A percentile compares a stretch with the other conserved stretches of the same genome.
Conservation (phyloP, 1,284 basidiomycete genomes). For the Afroboletus lepidellus region DNA sequence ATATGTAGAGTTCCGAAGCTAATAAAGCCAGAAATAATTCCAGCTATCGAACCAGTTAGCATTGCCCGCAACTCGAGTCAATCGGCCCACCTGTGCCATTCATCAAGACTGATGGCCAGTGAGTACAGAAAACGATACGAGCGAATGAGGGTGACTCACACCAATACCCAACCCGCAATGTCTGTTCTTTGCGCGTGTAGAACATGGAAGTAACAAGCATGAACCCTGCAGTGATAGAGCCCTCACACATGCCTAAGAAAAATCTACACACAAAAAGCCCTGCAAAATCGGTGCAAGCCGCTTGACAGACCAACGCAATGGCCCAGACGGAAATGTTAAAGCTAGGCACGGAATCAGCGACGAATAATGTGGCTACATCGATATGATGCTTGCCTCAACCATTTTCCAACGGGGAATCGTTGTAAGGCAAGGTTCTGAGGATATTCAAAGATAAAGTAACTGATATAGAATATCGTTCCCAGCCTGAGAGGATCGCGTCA, state of each 20-base stretch:
- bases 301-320: slow-evolving; percentile 59
- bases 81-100: slow-evolving; percentile 46
- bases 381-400: slow-evolving; percentile 58
- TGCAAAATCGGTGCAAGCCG: slow-evolving; percentile 70
- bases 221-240: slow-evolving; percentile 75
- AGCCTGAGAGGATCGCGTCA: slow-evolving; percentile 44
- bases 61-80: background rate
- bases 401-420: slow-evolving; percentile 72
- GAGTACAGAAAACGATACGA: background rate
- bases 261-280: slow-evolving; percentile 65
- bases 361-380: background rate
- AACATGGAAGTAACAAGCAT: slow-evolving; percentile 78
- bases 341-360: slow-evolving; percentile 33
- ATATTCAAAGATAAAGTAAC: slow-evolving; percentile 65
- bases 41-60: slow-evolving; percentile 34
- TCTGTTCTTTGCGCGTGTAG: slow-evolving; percentile 75
- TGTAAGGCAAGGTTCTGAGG: slow-evolving; percentile 76
- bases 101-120: slow-evolving; percentile 46
- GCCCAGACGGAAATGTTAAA: slow-evolving; percentile 72
- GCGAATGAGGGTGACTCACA: slow-evolving; percentile 45
- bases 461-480: slow-evolving; percentile 67
- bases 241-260: slow-evolving; percentile 75
- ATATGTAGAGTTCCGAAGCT: slow-evolving; percentile 69
- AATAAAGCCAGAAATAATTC: slow-evolving; percentile 69
- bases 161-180: slow-evolving; percentile 73